These are phyloP conservation scores for Ploettnerulaceae sp. DNA, from an alignment of 2,329 filamentous ascomycete genomes.

Conservation along the genomic window DNA sequence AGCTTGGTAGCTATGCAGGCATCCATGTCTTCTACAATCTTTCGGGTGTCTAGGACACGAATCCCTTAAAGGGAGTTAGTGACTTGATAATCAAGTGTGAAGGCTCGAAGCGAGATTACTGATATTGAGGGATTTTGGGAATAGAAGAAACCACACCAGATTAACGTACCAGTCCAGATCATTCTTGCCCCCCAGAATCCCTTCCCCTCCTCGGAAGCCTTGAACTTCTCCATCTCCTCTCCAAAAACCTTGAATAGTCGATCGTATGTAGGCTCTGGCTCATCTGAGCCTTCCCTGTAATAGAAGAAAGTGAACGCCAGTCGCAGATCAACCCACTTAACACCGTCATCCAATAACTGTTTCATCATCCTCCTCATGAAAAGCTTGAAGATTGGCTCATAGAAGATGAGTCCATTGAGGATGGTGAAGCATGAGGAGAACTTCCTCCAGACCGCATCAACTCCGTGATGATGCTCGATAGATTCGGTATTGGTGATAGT, in stretches of 20 bases:
- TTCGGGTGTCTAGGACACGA: slow-evolving; percentile 57
- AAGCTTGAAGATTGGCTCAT: slow-evolving; percentile 81
- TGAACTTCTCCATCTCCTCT: slow-evolving; percentile 75
- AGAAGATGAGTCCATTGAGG: slow-evolving; percentile 71
- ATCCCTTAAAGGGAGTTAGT: slow-evolving; percentile 34
- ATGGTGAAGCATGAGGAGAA: slow-evolving; percentile 72
- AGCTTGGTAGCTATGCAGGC: slow-evolving; percentile 79
- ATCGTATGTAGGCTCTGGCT: slow-evolving; percentile 60
- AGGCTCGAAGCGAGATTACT: not conserved
- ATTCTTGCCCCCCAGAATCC: slow-evolving; percentile 79
- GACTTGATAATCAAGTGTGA: not conserved
- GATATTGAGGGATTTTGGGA: not conserved
- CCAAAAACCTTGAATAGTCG: slow-evolving; percentile 68
- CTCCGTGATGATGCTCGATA: slow-evolving; percentile 74
- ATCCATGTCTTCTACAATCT: slow-evolving; percentile 77
- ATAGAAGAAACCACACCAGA: not conserved
- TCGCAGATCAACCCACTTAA: slow-evolving; percentile 79
- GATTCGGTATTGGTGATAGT: slow-evolving; percentile 69
- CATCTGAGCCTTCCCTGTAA: slow-evolving; percentile 58
- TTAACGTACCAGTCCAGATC: slow-evolving; percentile 66
- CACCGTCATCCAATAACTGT: slow-evolving; percentile 71
- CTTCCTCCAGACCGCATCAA: slow-evolving; percentile 80
- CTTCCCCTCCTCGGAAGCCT: slow-evolving; percentile 62
- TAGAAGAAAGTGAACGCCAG: slow-evolving; percentile 70
- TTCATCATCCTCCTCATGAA: slow-evolving; percentile 69